Base-by-base conservation (phyloP, 306 rosid genomes). In the Quercus glauca region DNA sequence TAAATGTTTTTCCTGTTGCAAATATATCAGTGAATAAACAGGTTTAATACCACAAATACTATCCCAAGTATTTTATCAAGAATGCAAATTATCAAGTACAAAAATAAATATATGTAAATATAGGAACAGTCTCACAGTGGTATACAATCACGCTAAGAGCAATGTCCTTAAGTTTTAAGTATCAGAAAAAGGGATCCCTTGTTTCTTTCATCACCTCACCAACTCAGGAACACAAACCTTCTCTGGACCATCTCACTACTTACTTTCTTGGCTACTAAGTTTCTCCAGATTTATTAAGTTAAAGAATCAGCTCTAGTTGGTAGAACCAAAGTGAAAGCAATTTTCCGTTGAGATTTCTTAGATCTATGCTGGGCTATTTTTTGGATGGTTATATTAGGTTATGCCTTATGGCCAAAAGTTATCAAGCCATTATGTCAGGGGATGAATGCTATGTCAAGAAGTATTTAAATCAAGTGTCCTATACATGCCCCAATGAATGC, bases 181-280 rank as follows among this genome's bases (percentile, higher is more conserved):
- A 35, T 35, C 7, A 5, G 41, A 95, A 61, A 86, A 92, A 95
- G 17, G 97, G 97, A 6, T 89, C 91, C 41, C 75, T 86, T 55
- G 98, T 92, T 84, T 86, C 95, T 85, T 81, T 91, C 75, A 95
- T 80, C 73, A 90, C 80, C 73, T 85, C n/a, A 45, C 92, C 25
- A 92, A 77, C 80, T 88, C 41, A 35, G 7, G 41, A 35, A 35
- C 41, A 35, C 41, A 35, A 35, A 35, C 41, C 41, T 35, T 35
- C 84, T 83, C 79, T 83, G 79, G 80, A 92, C 79, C 97, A 90
- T 85, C 45, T 85, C 91, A 1, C 79, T 83, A 21, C 80, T 85
- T 37, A 80, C 96, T 84, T 89, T 95, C 77, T 55, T 88, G 25
- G 97, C 91, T 86, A 90, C 82, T 0, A 92, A 89, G 53, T 85